Evolutionary conservation across 2,329 filamentous ascomycete genomes (phyloP).

Genomic region (Penicillium sp.): DNA sequence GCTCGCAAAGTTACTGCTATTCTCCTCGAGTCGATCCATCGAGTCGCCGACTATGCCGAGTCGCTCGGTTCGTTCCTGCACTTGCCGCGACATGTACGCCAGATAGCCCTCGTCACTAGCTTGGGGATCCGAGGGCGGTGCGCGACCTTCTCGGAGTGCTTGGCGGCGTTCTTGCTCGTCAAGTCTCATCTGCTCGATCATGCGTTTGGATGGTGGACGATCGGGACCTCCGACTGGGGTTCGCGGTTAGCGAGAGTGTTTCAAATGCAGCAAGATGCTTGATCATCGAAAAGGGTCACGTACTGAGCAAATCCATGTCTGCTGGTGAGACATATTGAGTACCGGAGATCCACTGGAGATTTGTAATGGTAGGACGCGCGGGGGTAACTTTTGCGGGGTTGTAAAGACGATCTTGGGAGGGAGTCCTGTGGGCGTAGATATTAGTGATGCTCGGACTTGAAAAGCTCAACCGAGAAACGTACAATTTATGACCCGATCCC

Average conservation of each 20-base stretch:
- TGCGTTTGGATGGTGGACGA: conserved; percentile 83
- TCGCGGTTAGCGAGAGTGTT: conserved; percentile 6
- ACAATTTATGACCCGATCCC: conserved; percentile 69
- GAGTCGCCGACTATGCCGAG: conserved; percentile 79
- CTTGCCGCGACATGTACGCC: conserved; percentile 80
- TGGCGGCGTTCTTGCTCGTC: conserved; percentile 64
- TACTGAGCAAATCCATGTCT: conserved; percentile 82
- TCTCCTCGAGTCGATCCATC: conserved; percentile 79
- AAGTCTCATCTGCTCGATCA: conserved; percentile 75
- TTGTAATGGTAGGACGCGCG: conserved; percentile 87
- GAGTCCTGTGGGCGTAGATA: conserved; percentile 36
- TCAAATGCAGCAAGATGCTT: background rate
- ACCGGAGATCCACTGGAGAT: conserved; percentile 93
- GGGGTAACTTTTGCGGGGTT: conserved; percentile 75
- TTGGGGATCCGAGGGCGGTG: conserved; percentile 28
- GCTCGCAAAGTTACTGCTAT: conserved; percentile 79
- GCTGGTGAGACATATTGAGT: conserved; percentile 86
- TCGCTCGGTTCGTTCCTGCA: conserved; percentile 89
- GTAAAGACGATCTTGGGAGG: conserved; percentile 69
- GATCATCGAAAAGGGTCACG: conserved; percentile 16
- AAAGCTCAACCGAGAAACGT: conserved; percentile 42
- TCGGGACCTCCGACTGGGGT: conserved; percentile 73
- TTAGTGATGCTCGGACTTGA: conserved; percentile 18
- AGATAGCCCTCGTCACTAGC: conserved; percentile 66
- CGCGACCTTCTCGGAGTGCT: conserved; percentile 39